Evolutionary conservation across 306 rosid genomes (phyloP), one percentile per base, ranked within the genome.

Genomic region (Inga oerstediana): DNA sequence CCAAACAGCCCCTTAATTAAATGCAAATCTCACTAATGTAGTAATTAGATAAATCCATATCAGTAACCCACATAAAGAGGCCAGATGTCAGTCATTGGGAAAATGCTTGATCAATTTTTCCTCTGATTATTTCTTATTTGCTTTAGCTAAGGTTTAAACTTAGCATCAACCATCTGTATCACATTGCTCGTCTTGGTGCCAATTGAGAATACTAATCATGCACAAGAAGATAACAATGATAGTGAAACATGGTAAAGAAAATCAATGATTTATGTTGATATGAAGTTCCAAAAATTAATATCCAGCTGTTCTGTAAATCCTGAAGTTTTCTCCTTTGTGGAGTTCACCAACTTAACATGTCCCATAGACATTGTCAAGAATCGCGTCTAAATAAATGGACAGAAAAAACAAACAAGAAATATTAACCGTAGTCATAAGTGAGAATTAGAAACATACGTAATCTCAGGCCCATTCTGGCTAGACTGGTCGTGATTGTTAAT

Each of bases 391-490:
- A 32, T 22, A 30, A 49, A 68, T 9, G 16, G 51, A 74, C 74
- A 67, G 41, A 14, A 0, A 15, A 8, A 68, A 74, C 74, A 78
- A 58, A 17, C 77, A 78, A 59, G 82, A 59, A 48, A 67, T 52
- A 67, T 51, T 44, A 82, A 85, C 41, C 74, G 75, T 51, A 52
- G 15, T 74, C 14, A 61, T 74, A 48, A 71, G 51, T 69, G 74
- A 78, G 77, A 75, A 77, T 69, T 45, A 67, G 49, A 75, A 79
- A 84, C 95, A 54, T 90, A 95, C 98, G 86, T 75, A 72, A 95
- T 92, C 84, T 90, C 90, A 48, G 97, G 90, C 80, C 84, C 91
- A 72, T 81, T 80, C 85, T 67, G 88, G 81, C 88, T 86, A 67
- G 93, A 89, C 46, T 80, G 78, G 7, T 84, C 85, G 89, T 86